Base-by-base conservation (phyloP, 306 rosid genomes). In the Prunus padus region DNA sequence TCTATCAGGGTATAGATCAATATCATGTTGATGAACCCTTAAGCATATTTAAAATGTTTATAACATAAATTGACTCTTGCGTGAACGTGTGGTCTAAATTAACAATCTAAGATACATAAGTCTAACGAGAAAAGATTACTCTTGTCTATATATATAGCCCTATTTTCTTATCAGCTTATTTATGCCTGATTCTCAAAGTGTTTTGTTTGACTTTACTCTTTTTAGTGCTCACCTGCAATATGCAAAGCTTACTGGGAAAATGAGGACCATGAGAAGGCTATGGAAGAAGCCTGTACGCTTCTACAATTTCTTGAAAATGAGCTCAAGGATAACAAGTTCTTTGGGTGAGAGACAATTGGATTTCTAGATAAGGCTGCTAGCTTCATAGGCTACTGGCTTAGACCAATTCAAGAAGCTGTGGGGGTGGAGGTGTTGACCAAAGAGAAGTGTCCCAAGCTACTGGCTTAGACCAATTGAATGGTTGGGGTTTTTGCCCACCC, bases 341-440 rank as follows among this genome's bases (percentile, higher is more conserved):
- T 89, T 65, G 87, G 90, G 25, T 93, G 92, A 69, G 81, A 87
- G n/a, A 80, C 55, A 0, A 8, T 90, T 42, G 88, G 89, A 4
- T 15, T 85, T 1, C 86, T 85, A 4, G 90, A 91, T 54, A 87
- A 89, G 74, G 83, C 69, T 4, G 88, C 77, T 8, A 26, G 56
- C 46, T 61, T 52, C 73, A 4, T 90, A 51, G 88, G 83, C 12
- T 81, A 57, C 23, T 88, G 92, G 96, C 72, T 84, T 10, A 85
- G 74, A 42, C 20, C 56, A n/a, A 0, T 84, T 23, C 84, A 88
- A 87, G 84, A 92, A 57, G 79, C 76, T 28, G 20, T 37, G 3
- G 91, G 80, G 10, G 4, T 84, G 16, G 81, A 73, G 26, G 12
- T 87, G 15, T 46, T 88, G 16, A 80, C 12, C 3, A 61, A 19